Percentiles rank a stretch among this genome's conserved stretches.
phyloP scores from a whole-genome alignment of 805 yeast genomes.

The Debaryomyces hansenii region DNA sequence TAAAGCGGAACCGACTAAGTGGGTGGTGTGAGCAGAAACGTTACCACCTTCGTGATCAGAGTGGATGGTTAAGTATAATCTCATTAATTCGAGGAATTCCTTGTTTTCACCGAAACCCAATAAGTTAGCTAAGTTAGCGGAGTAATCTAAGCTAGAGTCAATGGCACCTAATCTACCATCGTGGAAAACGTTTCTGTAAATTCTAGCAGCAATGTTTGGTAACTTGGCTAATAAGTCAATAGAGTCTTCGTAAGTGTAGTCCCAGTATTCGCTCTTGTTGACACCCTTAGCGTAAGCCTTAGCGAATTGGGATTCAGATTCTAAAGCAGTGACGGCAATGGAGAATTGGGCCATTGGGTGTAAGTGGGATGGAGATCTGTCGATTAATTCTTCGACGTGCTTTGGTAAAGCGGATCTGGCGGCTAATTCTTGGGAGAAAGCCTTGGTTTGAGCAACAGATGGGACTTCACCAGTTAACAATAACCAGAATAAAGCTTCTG shows the following conservation, averaged over 20 bases:
- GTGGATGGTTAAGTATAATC: conserved; percentile 73
- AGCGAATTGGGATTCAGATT: conserved; percentile 70
- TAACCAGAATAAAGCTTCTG: conserved; percentile 78
- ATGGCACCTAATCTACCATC: conserved; percentile 60
- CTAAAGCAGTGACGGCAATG: conserved; percentile 72
- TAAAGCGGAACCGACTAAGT: conserved; percentile 78
- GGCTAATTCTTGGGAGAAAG: conserved; percentile 61
- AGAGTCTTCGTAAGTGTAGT: conserved; percentile 70
- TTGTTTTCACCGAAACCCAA: conserved; percentile 58
- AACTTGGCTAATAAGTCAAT: conserved; percentile 69
- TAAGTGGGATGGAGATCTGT: conserved; percentile 62
- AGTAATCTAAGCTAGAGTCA: conserved; percentile 62
- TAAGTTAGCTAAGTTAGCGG: conserved; percentile 65
- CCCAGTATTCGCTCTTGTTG: conserved; percentile 72
- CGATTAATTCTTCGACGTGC: conserved; percentile 59
- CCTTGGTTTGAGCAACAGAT: conserved; percentile 54
- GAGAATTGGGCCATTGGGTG: conserved; percentile 87
- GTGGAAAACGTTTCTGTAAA: conserved; percentile 62
- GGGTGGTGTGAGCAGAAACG: conserved; percentile 80
- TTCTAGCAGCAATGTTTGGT: conserved; percentile 73
- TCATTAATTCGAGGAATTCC: conserved; percentile 68
- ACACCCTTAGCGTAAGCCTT: conserved; percentile 70
- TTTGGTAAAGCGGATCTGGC: conserved; percentile 65
- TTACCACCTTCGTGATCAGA: conserved; percentile 86
- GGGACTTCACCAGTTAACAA: conserved; percentile 75